Conservation (phyloP, 164 flowering plant species). For the Berberis thunbergii region DNA sequence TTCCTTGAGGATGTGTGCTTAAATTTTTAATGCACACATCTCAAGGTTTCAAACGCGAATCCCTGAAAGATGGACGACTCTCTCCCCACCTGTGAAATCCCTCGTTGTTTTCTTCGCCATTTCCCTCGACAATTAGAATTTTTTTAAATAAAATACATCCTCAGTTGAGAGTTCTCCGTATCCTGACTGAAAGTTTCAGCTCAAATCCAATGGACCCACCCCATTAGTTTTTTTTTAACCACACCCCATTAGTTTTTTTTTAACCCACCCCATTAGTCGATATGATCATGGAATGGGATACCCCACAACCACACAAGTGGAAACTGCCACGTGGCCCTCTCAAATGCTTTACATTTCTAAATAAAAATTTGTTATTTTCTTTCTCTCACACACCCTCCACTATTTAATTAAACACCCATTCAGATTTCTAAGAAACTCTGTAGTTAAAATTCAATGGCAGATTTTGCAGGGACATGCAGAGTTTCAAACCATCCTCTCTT, state of each 20-base stretch:
- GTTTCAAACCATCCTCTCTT: constrained; percentile 20
- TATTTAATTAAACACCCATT: constrained; percentile 11
- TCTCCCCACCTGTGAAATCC: too few species aligned
- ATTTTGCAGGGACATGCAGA: constrained; percentile 20
- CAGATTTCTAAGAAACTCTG: constrained; percentile 6
- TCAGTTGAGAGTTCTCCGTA: too few species aligned
- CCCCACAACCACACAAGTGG: constrained; percentile 9
- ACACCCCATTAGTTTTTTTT: background rate
- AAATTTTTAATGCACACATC: too few species aligned
- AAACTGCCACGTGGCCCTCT: constrained; percentile 11
- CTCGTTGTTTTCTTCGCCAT: too few species aligned
- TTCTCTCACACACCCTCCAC: constrained; percentile 2
- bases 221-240: too few species aligned
- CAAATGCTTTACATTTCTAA: background rate
- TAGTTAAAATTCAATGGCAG: constrained; percentile 17
- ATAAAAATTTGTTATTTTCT: background rate
- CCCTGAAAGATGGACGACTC: too few species aligned
- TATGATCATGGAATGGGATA: constrained; percentile 1
- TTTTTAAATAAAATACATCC: too few species aligned
- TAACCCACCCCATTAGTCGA: constrained; percentile 3
- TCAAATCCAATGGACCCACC: too few species aligned
- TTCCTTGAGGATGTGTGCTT: too few species aligned
- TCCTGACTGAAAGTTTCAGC: too few species aligned
- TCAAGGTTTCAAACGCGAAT: too few species aligned
- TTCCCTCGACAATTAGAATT: too few species aligned